Evolutionary conservation across 75 land plant species (phyloP).

Genomic region (Pinus albicaulis): DNA sequence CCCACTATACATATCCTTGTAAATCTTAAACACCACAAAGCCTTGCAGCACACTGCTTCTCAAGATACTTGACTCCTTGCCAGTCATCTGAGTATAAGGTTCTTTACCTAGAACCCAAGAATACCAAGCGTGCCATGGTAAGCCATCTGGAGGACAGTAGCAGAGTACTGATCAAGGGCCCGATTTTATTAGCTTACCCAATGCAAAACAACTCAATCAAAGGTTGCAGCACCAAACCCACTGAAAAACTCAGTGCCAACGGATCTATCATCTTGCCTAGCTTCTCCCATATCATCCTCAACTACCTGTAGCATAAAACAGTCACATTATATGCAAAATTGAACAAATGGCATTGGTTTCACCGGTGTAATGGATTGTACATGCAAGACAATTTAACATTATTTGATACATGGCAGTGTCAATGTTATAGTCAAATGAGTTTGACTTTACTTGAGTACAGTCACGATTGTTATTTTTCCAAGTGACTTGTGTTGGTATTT

Average conservation of each 20-base stretch:
- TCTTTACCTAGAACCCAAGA: too few species aligned
- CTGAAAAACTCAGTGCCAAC: constrained; percentile 56
- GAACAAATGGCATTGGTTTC: not conserved
- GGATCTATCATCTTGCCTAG: constrained; percentile 67
- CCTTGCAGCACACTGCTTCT: constrained; percentile 61
- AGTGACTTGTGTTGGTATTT: too few species aligned
- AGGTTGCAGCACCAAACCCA: constrained; percentile 39
- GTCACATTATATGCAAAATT: too few species aligned
- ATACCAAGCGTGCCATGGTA: constrained; percentile 75
- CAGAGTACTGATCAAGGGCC: not conserved
- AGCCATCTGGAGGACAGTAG: constrained; percentile 52
- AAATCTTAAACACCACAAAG: not conserved
- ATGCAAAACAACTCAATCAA: not conserved
- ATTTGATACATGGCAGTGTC: constrained; percentile 64
- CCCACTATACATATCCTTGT: too few species aligned
- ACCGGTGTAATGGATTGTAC: not conserved
- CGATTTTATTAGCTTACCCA: too few species aligned
- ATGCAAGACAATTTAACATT: not conserved
- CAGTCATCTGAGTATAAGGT: too few species aligned
- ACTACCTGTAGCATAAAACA: constrained; percentile 37
- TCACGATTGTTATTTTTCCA: constrained; percentile 58
- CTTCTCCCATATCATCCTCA: constrained; percentile 81
- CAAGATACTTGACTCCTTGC: constrained; percentile 81
- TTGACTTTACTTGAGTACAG: constrained; percentile 55
- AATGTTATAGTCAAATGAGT: constrained; percentile 55